phyloP scores from a whole-genome alignment of 2,329 filamentous ascomycete genomes.

The Raffaelea ambrosiae region DNA sequence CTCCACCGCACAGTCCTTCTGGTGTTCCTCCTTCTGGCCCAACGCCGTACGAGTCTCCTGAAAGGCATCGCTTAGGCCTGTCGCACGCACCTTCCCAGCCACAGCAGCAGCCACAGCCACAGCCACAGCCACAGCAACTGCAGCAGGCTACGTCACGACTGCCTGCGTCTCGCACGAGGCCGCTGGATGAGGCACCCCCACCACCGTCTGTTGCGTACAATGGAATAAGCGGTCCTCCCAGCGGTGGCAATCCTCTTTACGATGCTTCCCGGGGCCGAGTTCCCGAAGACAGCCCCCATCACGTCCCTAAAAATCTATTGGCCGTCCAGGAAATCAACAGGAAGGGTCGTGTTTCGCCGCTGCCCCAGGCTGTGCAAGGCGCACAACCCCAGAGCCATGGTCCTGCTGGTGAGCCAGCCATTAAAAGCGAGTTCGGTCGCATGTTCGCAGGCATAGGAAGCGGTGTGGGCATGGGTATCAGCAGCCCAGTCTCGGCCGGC shows the following conservation, averaged over 20 bases:
- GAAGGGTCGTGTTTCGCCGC: conserved; percentile 74
- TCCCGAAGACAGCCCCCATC: conserved; percentile 46
- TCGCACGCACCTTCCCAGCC: conserved; percentile 11
- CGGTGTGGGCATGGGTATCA: conserved; percentile 39
- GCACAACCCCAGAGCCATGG: conserved; percentile 74
- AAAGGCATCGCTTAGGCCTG: conserved; percentile 34
- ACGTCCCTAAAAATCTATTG: conserved; percentile 60
- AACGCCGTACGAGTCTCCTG: conserved; percentile 41
- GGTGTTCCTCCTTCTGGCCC: conserved; percentile 20
- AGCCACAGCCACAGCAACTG: conserved; percentile 14
- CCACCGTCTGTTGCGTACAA: conserved; percentile 43
- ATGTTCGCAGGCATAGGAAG: conserved; percentile 89
- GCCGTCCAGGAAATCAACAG: conserved; percentile 73
- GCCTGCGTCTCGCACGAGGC: conserved; percentile 24
- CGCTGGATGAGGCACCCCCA: conserved; percentile 38
- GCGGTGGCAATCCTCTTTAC: conserved; percentile 19
- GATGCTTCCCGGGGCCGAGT: conserved; percentile 33
- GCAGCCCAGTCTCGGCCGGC: conserved; percentile 39
- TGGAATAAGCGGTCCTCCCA: conserved; percentile 14
- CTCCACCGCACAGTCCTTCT: conserved; percentile 21
- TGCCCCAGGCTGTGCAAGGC: conserved; percentile 90
- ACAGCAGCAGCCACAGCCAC: conserved; percentile 23
- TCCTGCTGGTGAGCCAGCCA: conserved; percentile 73
- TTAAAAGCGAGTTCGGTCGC: conserved; percentile 89
- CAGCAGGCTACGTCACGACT: conserved; percentile 7